These are phyloP conservation scores for Auxenochlorella pyrenoidosa DNA, from an alignment of 139 green algal species.

Conservation along the genomic window DNA sequence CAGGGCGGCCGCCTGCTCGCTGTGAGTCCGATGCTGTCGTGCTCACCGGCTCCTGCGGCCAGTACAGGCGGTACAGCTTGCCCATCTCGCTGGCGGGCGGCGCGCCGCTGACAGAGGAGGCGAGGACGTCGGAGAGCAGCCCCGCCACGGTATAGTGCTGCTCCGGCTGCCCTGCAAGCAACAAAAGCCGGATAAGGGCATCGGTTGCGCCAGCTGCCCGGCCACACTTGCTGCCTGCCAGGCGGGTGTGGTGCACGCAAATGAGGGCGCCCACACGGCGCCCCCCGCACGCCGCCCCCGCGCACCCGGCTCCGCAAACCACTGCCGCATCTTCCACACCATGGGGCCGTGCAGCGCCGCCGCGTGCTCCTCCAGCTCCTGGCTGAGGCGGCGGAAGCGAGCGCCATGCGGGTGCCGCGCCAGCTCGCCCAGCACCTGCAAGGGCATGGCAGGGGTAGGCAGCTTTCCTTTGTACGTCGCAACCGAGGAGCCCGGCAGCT, in stretches of 20 bases:
- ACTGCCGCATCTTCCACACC: slow-evolving; percentile 55
- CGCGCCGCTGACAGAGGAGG: slow-evolving; percentile 17
- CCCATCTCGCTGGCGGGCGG: slow-evolving; percentile 34
- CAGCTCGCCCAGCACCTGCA: slow-evolving; percentile 36
- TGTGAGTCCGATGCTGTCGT: background rate
- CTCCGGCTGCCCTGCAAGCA: slow-evolving; percentile 7
- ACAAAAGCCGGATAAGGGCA: too few relatives aligned
- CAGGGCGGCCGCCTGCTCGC: too few relatives aligned
- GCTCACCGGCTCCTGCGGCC: background rate
- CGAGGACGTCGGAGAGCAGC: slow-evolving; percentile 31
- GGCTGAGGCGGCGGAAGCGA: slow-evolving; percentile 60
- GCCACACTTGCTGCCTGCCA: too few relatives aligned
- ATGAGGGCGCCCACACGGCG: background rate
- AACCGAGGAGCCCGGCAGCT: too few relatives aligned
- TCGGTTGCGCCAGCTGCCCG: too few relatives aligned
- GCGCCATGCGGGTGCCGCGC: slow-evolving; percentile 33
- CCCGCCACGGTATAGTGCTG: slow-evolving; percentile 6
- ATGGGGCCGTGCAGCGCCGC: slow-evolving; percentile 34
- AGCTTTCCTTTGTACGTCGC: too few relatives aligned
- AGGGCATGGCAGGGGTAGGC: background rate
- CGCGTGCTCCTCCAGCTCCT: slow-evolving; percentile 63
- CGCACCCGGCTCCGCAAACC: slow-evolving; percentile 40
- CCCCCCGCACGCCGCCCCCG: background rate
- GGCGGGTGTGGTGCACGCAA: too few relatives aligned
- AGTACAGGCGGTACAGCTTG: slow-evolving; percentile 49